A percentile compares a stretch with the other conserved stretches of the same genome.
Conservation (phyloP, 2,329 filamentous ascomycete genomes). For the Microdochium trichocladiopsis region DNA sequence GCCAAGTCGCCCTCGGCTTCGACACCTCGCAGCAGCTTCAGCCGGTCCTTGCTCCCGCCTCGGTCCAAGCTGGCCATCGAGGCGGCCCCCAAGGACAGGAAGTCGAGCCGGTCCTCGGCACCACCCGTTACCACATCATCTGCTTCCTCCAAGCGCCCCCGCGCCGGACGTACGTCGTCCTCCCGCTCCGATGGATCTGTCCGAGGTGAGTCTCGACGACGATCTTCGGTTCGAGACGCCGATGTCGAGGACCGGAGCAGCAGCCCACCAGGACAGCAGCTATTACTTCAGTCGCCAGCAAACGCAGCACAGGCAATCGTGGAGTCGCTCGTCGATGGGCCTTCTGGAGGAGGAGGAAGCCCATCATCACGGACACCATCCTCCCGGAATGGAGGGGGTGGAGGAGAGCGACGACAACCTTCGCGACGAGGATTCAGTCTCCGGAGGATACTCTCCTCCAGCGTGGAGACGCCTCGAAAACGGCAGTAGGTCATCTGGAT, state of each 20-base stretch:
- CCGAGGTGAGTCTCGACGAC: constrained; percentile 45
- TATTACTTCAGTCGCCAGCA: constrained; percentile 6
- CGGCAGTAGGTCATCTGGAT: constrained; percentile 49
- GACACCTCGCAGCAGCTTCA: not conserved
- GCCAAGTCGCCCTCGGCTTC: not conserved
- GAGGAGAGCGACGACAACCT: constrained; percentile 24
- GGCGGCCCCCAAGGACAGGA: not conserved
- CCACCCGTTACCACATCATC: not conserved
- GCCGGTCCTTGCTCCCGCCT: not conserved
- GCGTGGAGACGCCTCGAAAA: constrained; percentile 55
- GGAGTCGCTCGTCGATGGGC: constrained; percentile 2
- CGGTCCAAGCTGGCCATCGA: not conserved
- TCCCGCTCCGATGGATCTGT: constrained; percentile 8
- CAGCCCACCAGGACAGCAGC: constrained; percentile 5
- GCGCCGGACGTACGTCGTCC: not conserved
- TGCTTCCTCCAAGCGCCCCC: not conserved
- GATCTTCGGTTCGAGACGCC: constrained; percentile 35
- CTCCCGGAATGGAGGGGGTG: constrained; percentile 8
- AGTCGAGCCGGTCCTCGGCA: not conserved
- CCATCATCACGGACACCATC: not conserved
- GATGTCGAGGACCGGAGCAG: constrained; percentile 25
- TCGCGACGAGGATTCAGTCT: constrained; percentile 15
- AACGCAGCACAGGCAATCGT: constrained; percentile 7
- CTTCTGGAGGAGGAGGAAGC: constrained; percentile 5
- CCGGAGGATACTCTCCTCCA: constrained; percentile 50